Base-by-base conservation (phyloP, 1,284 basidiomycete species). In the Tetrapyrgos nigripes region DNA sequence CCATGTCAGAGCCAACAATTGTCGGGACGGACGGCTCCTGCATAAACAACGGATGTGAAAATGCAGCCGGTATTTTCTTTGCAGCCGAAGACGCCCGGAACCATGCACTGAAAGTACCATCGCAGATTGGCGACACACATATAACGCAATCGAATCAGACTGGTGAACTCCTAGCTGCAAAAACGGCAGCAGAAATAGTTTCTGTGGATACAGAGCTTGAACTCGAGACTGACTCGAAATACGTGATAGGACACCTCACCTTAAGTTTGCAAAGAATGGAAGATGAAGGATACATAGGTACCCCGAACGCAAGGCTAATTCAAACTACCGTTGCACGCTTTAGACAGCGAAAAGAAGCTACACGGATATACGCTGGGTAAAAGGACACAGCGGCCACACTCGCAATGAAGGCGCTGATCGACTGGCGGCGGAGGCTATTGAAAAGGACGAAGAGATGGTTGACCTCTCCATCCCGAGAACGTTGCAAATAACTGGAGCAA, bases 181-280 rank as follows among this genome's bases (percentile, higher is more conserved):
- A 66, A 45, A 23, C 52, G 14, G 61, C 63, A 5, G 45, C 58
- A 1, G 58, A 67, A 8, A 8, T 33, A 33, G 31, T 33, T 33
- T 14, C 31, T 8, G 14, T 8, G 8, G 31, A 33, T 8, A 33
- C 31, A 33, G 9, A 8, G 9, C 31, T 33, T n/a, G n/a, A n/a
- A n/a, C n/a, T n/a, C n/a, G n/a, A n/a, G n/a, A n/a, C n/a, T 9
- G 66, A 69, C 60, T 68, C 65, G 3, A 62, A 55, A 44, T 62
- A 64, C 19, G 55, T 54, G 1, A 67, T 71, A 2, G 28, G 65
- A 4, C 64, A 59, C 1, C 55, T 70, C n/a, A 68, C 66, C 2
- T 60, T 53, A 47, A 33, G 62, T 49, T 45, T 64, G 2, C 3
- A 44, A 21, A 53, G 55, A 24, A 63, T 55, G 60, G 65, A 71